These are phyloP conservation scores for Coniella vitis DNA, from an alignment of 2,329 filamentous ascomycete species.

Conservation along the genomic window DNA sequence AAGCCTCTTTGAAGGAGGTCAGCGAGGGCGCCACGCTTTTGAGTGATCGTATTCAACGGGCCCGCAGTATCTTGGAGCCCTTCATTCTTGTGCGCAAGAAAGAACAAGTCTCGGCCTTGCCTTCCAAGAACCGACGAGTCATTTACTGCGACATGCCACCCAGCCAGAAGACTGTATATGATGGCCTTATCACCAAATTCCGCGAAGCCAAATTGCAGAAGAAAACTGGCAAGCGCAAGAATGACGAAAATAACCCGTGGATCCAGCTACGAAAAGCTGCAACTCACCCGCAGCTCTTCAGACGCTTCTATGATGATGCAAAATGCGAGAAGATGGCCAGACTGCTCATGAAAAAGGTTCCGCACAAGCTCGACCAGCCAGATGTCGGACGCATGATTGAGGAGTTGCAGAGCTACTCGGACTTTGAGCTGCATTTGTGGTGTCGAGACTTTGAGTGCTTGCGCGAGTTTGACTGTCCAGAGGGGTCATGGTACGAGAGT, in stretches of 20 bases:
- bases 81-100: conserved; percentile 95
- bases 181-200: conserved; percentile 56
- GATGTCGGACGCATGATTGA: conserved; percentile 46
- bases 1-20: conserved; percentile 74
- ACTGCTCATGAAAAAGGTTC: conserved; percentile 65
- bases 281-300: conserved; percentile 83
- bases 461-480: conserved; percentile 44
- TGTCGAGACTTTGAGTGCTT: conserved; percentile 54
- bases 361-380: conserved; percentile 44
- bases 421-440: conserved; percentile 61
- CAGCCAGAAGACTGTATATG: conserved; percentile 67
- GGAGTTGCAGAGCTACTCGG: conserved; percentile 52
- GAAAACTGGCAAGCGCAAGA: conserved; percentile 45
- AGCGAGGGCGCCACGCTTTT: conserved; percentile 80
- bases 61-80: conserved; percentile 85
- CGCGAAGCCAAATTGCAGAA: conserved; percentile 53
- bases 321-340: conserved; percentile 71
- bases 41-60: conserved; percentile 76
- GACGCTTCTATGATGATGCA: conserved; percentile 69
- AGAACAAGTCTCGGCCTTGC: conserved; percentile 77
- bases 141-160: conserved; percentile 75
- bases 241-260: conserved; percentile 64
- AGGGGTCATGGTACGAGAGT: conserved; percentile 50
- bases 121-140: conserved; percentile 69
- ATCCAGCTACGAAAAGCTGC: conserved; percentile 90